Percentiles rank a stretch among this genome's conserved stretches.
phyloP scores from a whole-genome alignment of 2,329 filamentous ascomycete genomes.

The Pseudohalonectria lignicola region DNA sequence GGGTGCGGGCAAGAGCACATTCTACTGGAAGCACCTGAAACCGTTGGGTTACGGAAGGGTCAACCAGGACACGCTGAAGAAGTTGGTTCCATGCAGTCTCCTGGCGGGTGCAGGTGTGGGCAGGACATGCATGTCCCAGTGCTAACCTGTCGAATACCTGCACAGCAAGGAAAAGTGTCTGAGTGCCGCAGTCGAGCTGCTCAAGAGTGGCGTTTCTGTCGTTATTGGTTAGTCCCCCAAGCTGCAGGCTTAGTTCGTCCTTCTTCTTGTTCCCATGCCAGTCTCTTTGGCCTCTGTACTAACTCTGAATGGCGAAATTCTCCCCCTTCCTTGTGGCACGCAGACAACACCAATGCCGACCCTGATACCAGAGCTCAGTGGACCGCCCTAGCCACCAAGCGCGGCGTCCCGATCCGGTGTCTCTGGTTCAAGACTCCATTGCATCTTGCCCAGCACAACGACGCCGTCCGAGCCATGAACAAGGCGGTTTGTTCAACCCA shows the following conservation, averaged over 20 bases:
- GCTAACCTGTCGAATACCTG: constrained; percentile 10
- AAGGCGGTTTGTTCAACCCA: constrained; percentile 35
- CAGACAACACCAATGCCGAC: constrained; percentile 95
- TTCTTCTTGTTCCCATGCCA: too few species aligned
- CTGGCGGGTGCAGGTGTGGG: too few species aligned
- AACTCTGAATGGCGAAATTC: too few species aligned
- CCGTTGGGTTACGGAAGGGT: constrained; percentile 73
- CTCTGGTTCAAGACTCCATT: constrained; percentile 69
- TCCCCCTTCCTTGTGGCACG: neutral
- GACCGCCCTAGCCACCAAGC: constrained; percentile 61
- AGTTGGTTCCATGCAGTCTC: constrained; percentile 28
- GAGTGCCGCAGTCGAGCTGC: constrained; percentile 55
- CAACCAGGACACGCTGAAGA: constrained; percentile 85
- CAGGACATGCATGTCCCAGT: too few species aligned
- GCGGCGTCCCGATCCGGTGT: constrained; percentile 68
- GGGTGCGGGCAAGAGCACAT: constrained; percentile 84
- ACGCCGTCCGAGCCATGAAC: constrained; percentile 66
- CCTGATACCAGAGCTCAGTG: constrained; percentile 66
- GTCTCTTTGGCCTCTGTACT: too few species aligned
- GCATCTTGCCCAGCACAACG: constrained; percentile 73
- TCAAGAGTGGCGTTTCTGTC: constrained; percentile 57
- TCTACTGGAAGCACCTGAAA: constrained; percentile 69
- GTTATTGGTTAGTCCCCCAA: constrained; percentile 56
- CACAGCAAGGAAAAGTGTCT: constrained; percentile 51
- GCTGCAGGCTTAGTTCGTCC: too few species aligned